These are phyloP conservation scores for Raphanus hybrid DNA, from an alignment of 441 rosid species.

Conservation along the genomic window DNA sequence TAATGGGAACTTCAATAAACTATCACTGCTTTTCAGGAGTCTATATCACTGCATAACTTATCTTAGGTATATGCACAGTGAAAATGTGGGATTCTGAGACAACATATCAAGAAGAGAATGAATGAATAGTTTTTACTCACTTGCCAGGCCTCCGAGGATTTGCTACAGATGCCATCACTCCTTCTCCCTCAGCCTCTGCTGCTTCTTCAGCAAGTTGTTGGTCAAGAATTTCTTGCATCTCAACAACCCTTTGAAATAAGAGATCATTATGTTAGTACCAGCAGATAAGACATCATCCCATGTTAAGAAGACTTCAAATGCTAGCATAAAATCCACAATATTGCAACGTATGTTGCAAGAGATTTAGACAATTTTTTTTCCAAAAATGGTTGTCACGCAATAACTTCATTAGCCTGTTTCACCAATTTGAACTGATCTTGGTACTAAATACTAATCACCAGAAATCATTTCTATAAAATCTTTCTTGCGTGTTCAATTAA, in stretches of 20 bases:
- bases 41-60: conserved; percentile 10
- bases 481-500: neutral
- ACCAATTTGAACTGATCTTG: conserved; percentile 12
- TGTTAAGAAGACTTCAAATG: conserved; percentile 18
- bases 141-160: conserved; percentile 93
- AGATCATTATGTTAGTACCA: conserved; percentile 25
- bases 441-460: conserved; percentile 14
- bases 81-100: conserved; percentile 13
- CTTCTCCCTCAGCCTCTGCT: conserved; percentile 99
- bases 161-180: conserved; percentile 86
- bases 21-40: conserved; percentile 12
- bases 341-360: conserved; percentile 9
- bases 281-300: conserved; percentile 16
- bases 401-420: conserved; percentile 1
- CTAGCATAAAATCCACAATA: conserved; percentile 18
- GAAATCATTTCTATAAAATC: neutral
- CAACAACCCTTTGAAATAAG: conserved; percentile 77
- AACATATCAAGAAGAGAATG: conserved; percentile 22
- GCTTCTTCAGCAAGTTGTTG: conserved; percentile 99
- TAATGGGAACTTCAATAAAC: conserved; percentile 2
- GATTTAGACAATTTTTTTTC: conserved; percentile 2
- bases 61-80: conserved; percentile 7
- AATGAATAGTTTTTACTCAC: conserved; percentile 46
- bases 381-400: conserved; percentile 11
- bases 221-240: conserved; percentile 99